Conservation (phyloP, 108 stramenopile species). For the Nannochloropsis oceanica region DNA sequence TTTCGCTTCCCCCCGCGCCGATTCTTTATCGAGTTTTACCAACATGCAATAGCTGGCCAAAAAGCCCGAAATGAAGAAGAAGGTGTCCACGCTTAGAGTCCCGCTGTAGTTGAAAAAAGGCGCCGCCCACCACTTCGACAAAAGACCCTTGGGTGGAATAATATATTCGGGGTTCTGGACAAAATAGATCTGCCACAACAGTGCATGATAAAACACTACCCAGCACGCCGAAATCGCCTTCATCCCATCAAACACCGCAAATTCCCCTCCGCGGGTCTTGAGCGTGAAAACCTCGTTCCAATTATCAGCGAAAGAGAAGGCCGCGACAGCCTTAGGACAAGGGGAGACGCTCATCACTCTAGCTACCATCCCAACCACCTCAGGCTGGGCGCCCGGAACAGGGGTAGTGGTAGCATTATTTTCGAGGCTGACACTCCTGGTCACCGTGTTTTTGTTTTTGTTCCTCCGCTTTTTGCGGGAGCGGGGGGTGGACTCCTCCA, state of each 20-base stretch:
- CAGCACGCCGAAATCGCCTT: conserved; percentile 29
- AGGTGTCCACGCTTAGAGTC: conserved; percentile 38
- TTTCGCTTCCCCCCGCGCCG: neutral
- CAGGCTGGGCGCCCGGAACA: neutral
- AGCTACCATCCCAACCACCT: neutral
- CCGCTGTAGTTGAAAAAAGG: conserved; percentile 3
- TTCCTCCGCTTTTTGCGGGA: neutral
- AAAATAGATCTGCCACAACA: neutral
- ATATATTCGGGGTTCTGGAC: conserved; percentile 11
- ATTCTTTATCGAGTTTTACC: neutral
- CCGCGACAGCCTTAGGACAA: neutral
- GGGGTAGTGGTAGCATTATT: neutral
- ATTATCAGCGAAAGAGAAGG: neutral
- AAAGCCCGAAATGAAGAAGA: conserved; percentile 39
- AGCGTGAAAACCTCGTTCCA: neutral
- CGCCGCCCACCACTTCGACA: neutral
- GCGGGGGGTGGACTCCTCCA: neutral
- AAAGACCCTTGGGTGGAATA: conserved; percentile 1
- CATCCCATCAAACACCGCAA: conserved; percentile 7
- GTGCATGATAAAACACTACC: conserved; percentile 29
- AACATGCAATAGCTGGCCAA: conserved; percentile 32
- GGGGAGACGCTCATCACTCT: neutral
- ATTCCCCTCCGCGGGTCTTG: neutral
- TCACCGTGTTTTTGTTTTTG: neutral
- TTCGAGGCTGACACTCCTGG: neutral